Percentiles rank a stretch among this genome's conserved stretches.
phyloP scores from a whole-genome alignment of 2,329 filamentous ascomycete species.

The Penicillium griseofulvum region DNA sequence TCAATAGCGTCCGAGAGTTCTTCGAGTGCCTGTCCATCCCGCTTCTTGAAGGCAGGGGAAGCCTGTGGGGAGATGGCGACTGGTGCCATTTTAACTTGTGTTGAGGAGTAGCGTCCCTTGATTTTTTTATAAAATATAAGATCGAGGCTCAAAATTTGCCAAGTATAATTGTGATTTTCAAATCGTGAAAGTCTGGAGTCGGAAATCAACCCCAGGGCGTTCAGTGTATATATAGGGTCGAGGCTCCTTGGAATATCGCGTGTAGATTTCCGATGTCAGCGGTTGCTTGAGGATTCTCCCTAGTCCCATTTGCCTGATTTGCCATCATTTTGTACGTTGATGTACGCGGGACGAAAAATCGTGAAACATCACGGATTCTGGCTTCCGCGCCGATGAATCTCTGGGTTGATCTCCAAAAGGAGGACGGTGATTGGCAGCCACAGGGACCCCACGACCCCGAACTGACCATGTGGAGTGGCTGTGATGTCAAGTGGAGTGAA shows the following conservation, averaged over 20 bases:
- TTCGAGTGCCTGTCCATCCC: conserved; percentile 58
- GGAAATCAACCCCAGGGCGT: neutral
- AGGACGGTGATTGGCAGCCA: conserved; percentile 9
- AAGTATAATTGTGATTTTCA: neutral
- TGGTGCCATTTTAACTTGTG: conserved; percentile 30
- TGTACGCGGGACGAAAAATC: conserved; percentile 2
- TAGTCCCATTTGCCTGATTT: conserved; percentile 16
- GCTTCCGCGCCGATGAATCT: conserved; percentile 27
- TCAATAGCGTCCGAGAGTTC: conserved; percentile 60
- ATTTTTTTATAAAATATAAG: neutral
- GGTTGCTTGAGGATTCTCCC: conserved; percentile 1
- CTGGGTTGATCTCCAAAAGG: conserved; percentile 2
- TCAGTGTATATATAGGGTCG: conserved; percentile 16
- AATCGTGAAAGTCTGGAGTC: neutral
- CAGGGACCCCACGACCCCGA: neutral
- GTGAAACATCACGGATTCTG: conserved; percentile 30
- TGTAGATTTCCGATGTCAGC: conserved; percentile 20
- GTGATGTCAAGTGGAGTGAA: conserved; percentile 10
- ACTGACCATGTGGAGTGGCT: conserved; percentile 4
- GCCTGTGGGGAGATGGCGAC: conserved; percentile 26
- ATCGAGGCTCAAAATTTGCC: neutral
- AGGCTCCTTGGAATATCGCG: conserved; percentile 11
- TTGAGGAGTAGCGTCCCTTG: neutral
- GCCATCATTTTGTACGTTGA: conserved; percentile 1
- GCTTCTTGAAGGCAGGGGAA: conserved; percentile 37